Evolutionary conservation across 176 grass and related monocot genomes (phyloP).

Genomic region (Canna indica): DNA sequence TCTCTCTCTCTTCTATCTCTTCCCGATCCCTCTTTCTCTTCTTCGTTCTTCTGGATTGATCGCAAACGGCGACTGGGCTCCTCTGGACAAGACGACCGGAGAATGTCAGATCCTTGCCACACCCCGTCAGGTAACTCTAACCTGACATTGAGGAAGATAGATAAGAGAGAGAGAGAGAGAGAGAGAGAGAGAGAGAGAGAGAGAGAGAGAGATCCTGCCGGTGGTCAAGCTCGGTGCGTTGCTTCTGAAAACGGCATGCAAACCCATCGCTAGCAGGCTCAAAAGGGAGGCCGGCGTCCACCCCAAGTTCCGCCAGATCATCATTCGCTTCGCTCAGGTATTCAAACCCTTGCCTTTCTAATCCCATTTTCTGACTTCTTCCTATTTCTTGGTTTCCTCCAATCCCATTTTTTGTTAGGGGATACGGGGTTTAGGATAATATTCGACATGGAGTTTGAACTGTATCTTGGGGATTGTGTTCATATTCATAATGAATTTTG

Average conservation of each 20-base stretch:
- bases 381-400: background rate
- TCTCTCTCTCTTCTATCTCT: too few species aligned
- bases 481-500: too few species aligned
- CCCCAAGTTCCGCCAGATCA: slow-evolving; percentile 74
- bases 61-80: too few species aligned
- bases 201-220: slow-evolving; percentile 54
- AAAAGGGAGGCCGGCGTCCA: slow-evolving; percentile 87
- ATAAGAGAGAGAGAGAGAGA: too few species aligned
- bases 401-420: background rate
- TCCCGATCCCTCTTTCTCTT: too few species aligned
- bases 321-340: slow-evolving; percentile 83
- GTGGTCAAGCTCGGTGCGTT: slow-evolving; percentile 82
- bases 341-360: background rate
- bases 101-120: too few species aligned
- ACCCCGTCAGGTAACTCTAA: too few species aligned
- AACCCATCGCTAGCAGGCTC: slow-evolving; percentile 82
- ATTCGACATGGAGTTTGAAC: background rate
- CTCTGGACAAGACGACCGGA: too few species aligned
- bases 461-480: too few species aligned
- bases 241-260: slow-evolving; percentile 65
- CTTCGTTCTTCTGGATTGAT: too few species aligned
- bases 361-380: too few species aligned
- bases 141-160: too few species aligned
- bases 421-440: background rate
- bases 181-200: background rate